These are phyloP conservation scores for Nematocida minor DNA, from an alignment of 371 early-diverging fungal species.

Conservation along the genomic window DNA sequence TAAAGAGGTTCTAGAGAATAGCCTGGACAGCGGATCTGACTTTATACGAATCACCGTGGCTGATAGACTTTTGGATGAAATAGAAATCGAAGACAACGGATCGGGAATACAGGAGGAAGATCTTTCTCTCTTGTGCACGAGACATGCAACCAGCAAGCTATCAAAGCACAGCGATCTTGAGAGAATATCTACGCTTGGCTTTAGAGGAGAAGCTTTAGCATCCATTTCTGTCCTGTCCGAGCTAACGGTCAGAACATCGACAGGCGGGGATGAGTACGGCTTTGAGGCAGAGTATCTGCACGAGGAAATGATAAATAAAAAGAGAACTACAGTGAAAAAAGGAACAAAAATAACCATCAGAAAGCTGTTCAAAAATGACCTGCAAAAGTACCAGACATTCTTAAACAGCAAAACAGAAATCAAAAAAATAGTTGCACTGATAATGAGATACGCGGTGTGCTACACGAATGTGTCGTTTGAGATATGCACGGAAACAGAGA, in stretches of 20 bases:
- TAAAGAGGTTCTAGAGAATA: conserved; percentile 93
- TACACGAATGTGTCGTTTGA: conserved; percentile 44
- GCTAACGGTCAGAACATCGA: conserved; percentile 70
- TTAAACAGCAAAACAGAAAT: conserved; percentile 52
- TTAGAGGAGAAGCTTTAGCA: conserved; percentile 93
- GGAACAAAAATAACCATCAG: conserved; percentile 59
- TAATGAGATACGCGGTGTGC: conserved; percentile 47
- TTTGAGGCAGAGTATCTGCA: conserved; percentile 34
- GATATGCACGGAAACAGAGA: not conserved
- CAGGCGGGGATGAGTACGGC: conserved; percentile 27
- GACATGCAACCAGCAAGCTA: conserved; percentile 89
- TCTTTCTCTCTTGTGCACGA: conserved; percentile 72
- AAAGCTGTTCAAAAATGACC: conserved; percentile 61
- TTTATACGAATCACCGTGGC: conserved; percentile 72
- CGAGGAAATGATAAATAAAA: conserved; percentile 20
- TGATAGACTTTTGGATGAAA: conserved; percentile 77
- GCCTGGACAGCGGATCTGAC: conserved; percentile 83
- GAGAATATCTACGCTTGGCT: conserved; percentile 81
- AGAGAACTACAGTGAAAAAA: conserved; percentile 21
- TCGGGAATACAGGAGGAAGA: conserved; percentile 79
- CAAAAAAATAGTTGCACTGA: conserved; percentile 48
- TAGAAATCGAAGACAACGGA: conserved; percentile 91
- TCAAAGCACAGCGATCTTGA: conserved; percentile 75
- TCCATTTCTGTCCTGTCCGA: conserved; percentile 85
- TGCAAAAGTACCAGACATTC: conserved; percentile 53